A percentile compares a stretch with the other conserved stretches of the same genome.
Evolutionary conservation across 352 stramenopile genomes (phyloP).

Genomic region (Phytophthora fragariaefolia): DNA sequence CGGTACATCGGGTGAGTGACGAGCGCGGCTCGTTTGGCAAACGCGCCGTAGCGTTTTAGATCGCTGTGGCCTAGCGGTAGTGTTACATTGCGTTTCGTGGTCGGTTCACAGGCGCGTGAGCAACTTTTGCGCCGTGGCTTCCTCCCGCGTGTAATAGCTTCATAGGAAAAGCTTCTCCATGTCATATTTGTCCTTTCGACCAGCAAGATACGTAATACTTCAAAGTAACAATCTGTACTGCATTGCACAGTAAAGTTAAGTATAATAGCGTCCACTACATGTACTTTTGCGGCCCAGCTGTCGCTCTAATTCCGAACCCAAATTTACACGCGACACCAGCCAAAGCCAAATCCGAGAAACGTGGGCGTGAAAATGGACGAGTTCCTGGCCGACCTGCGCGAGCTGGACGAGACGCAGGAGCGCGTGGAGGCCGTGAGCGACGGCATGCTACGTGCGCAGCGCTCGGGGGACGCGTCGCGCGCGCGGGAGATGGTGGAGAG

Average conservation of each 20-base stretch:
- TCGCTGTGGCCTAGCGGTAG: neutral
- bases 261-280: too few relatives aligned
- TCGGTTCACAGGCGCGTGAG: neutral
- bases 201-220: too few relatives aligned
- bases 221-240: too few relatives aligned
- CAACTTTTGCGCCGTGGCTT: too few relatives aligned
- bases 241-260: too few relatives aligned
- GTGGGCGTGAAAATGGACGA: slow-evolving; percentile 58
- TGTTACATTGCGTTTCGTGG: slow-evolving; percentile 10
- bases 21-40: slow-evolving; percentile 26
- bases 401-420: slow-evolving; percentile 86
- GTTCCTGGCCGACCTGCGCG: slow-evolving; percentile 74
- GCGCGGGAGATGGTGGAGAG: slow-evolving; percentile 61
- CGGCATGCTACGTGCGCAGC: slow-evolving; percentile 65
- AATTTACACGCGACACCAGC: slow-evolving; percentile 9
- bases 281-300: neutral
- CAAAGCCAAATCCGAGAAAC: slow-evolving; percentile 12
- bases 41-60: slow-evolving; percentile 34
- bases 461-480: slow-evolving; percentile 32
- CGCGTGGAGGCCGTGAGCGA: slow-evolving; percentile 83
- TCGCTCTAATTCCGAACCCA: slow-evolving; percentile 14
- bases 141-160: neutral
- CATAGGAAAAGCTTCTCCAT: slow-evolving; percentile 3
- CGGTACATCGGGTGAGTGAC: slow-evolving; percentile 24
- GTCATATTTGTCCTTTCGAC: neutral